Percentiles rank a stretch among this genome's conserved stretches.
Conservation (phyloP, 176 grass and related monocot genomes). For the Carex scoparia region DNA sequence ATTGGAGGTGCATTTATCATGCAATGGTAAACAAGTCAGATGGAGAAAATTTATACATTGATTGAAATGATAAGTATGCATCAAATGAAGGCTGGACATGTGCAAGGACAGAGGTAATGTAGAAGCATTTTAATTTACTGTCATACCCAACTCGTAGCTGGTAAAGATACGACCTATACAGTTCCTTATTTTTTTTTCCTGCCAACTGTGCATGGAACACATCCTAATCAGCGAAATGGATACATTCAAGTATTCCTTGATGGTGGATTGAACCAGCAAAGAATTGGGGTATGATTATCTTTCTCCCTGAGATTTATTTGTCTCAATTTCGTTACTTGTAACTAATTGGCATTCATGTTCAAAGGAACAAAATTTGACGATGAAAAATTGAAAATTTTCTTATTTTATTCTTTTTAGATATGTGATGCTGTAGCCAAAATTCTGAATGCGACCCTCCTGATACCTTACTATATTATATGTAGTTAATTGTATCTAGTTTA, state of each 20-base stretch:
- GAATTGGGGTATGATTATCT: constrained; percentile 66
- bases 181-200: background rate
- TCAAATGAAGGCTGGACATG: constrained; percentile 55
- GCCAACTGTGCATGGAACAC: constrained; percentile 20
- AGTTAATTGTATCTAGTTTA: too few relatives aligned
- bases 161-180: background rate
- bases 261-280: constrained; percentile 93
- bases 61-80: constrained; percentile 37
- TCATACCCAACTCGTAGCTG: background rate
- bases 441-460: constrained; percentile 87
- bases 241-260: constrained; percentile 99
- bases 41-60: constrained; percentile 21
- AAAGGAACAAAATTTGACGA: background rate
- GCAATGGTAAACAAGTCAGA: constrained; percentile 31
- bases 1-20: constrained; percentile 75
- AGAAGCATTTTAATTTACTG: background rate
- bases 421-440: constrained; percentile 97
- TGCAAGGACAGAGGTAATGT: constrained; percentile 65
- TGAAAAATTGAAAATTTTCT: background rate
- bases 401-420: constrained; percentile 57
- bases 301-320: background rate
- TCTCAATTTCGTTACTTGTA: constrained; percentile 5
- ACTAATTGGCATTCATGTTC: background rate
- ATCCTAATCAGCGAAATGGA: constrained; percentile 43
- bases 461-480: constrained; percentile 36